phyloP scores from a whole-genome alignment of 2,329 filamentous ascomycete species.

The Trichoderma simmonsii region DNA sequence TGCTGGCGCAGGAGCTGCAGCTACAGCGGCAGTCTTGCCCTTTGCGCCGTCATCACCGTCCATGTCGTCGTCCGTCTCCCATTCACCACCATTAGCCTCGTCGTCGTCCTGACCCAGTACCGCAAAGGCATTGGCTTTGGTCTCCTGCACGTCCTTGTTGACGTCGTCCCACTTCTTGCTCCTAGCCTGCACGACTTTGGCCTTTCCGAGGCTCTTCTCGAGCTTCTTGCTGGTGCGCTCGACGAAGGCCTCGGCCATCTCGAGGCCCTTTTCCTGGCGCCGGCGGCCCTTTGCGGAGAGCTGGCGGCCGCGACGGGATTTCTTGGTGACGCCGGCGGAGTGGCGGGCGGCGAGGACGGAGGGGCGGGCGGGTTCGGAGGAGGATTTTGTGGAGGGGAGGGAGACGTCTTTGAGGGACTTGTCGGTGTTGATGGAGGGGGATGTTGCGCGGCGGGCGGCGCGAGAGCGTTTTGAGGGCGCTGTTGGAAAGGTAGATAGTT shows the following conservation, averaged over 20 bases:
- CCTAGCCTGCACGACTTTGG: constrained; percentile 46
- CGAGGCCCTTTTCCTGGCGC: constrained; percentile 55
- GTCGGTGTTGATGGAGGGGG: constrained; percentile 67
- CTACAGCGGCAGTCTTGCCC: not conserved
- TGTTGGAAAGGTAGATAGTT: constrained; percentile 35
- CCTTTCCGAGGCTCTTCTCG: constrained; percentile 51
- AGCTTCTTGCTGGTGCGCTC: constrained; percentile 58
- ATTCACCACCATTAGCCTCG: constrained; percentile 23
- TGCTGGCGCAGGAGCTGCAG: not conserved
- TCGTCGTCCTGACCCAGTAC: constrained; percentile 26
- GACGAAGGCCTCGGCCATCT: constrained; percentile 57
- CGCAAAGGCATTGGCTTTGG: constrained; percentile 22
- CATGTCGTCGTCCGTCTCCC: constrained; percentile 38
- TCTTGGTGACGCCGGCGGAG: constrained; percentile 65
- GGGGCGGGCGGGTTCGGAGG: constrained; percentile 45
- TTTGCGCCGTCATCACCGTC: constrained; percentile 22
- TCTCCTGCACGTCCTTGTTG: constrained; percentile 41
- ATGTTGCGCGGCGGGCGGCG: constrained; percentile 68
- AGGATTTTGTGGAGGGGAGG: constrained; percentile 39
- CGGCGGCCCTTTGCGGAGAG: constrained; percentile 54
- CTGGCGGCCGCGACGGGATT: constrained; percentile 54
- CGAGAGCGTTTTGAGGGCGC: constrained; percentile 68
- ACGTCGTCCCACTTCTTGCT: constrained; percentile 58
- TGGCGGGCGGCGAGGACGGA: constrained; percentile 69
- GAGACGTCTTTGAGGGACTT: constrained; percentile 64